Evolutionary conservation across 176 grass and related monocot genomes (phyloP).

Genomic region (Eragrostis nindensis): DNA sequence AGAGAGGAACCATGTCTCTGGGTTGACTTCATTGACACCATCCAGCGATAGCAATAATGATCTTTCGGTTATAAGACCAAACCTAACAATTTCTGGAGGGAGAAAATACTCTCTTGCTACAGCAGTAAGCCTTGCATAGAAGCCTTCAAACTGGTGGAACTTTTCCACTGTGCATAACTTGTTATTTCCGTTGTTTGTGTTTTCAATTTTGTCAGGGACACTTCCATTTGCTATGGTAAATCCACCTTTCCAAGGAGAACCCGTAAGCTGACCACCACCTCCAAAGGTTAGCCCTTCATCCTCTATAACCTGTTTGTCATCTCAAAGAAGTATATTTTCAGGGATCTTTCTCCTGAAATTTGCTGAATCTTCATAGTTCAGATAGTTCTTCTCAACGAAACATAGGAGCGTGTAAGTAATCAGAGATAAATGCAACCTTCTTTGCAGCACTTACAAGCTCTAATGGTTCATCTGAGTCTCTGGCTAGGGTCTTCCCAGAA

Average conservation of each 20-base stretch:
- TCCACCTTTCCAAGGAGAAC: slow-evolving; percentile 65
- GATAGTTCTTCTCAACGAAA: slow-evolving; percentile 53
- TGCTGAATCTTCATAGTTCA: slow-evolving; percentile 44
- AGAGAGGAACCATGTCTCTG: slow-evolving; percentile 66
- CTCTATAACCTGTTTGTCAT: slow-evolving; percentile 70
- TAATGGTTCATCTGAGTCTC: slow-evolving; percentile 57
- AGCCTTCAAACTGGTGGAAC: slow-evolving; percentile 73
- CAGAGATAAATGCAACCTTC: slow-evolving; percentile 58
- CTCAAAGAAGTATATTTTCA: slow-evolving; percentile 56
- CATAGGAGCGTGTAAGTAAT: slow-evolving; percentile 49
- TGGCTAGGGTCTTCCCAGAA: slow-evolving; percentile 50
- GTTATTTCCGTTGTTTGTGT: slow-evolving; percentile 42
- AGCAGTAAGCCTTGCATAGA: slow-evolving; percentile 72
- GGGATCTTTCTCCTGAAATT: slow-evolving; percentile 31
- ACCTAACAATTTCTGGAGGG: slow-evolving; percentile 77
- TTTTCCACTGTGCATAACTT: slow-evolving; percentile 61
- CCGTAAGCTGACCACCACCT: slow-evolving; percentile 47
- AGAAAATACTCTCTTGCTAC: slow-evolving; percentile 86
- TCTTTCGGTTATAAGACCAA: slow-evolving; percentile 71
- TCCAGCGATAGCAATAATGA: slow-evolving; percentile 55
- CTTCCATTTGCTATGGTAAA: slow-evolving; percentile 86
- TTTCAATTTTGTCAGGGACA: slow-evolving; percentile 47
- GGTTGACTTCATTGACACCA: slow-evolving; percentile 43
- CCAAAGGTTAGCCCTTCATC: slow-evolving; percentile 68
- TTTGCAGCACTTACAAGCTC: slow-evolving; percentile 58